Base-by-base conservation (phyloP, 495 filamentous ascomycete genomes). In the Extremus antarcticus region DNA sequence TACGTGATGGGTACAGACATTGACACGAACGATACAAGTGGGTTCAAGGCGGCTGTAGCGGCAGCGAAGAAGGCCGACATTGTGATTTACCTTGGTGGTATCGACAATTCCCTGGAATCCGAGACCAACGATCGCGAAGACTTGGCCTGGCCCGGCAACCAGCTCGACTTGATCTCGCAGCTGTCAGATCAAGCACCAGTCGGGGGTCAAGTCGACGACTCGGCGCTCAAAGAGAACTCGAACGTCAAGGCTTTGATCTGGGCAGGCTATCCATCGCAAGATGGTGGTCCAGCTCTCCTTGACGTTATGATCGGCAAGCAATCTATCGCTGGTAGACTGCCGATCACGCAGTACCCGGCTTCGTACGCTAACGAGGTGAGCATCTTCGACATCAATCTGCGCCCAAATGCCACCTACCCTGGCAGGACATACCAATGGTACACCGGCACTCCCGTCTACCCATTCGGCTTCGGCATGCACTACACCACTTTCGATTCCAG, bases 141-240 rank as follows among this genome's bases (percentile, higher is more conserved):
- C 24, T 76, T 84, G 51, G 68, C 71, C 17, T 84, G 81, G 81
- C 74, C 78, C 0, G 75, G 73, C 3, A 74, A 76, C 53, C 79
- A 80, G 57, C 69, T 83, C 7, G 71, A 76, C 9, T 67, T 84
- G 10, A 77, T 83, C 53, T 58, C 66, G 0, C 55, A 81, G 53
- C 69, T 83, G 21, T 71, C 73, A 20, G 16, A 62, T 3, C 57
- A 78, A 0, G 70, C 68, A 11, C 82, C 82, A 58, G 78, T 77
- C 25, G 55, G 63, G 61, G 49, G 71, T 67, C 55, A 66, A 61
- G 29, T 61, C 23, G 59, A 61, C 29, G 59, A 61, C 45, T 47
- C 35, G 1, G 49, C 41, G 11, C 22, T 61, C 25, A 15, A 54
- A 29, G 49, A 45, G 10, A 75, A 72, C 61, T 52, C 64, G 13